Evolutionary conservation across 2,329 filamentous ascomycete species (phyloP), one percentile per base, ranked within the genome.

Genomic region (Diplodia scrobiculata): DNA sequence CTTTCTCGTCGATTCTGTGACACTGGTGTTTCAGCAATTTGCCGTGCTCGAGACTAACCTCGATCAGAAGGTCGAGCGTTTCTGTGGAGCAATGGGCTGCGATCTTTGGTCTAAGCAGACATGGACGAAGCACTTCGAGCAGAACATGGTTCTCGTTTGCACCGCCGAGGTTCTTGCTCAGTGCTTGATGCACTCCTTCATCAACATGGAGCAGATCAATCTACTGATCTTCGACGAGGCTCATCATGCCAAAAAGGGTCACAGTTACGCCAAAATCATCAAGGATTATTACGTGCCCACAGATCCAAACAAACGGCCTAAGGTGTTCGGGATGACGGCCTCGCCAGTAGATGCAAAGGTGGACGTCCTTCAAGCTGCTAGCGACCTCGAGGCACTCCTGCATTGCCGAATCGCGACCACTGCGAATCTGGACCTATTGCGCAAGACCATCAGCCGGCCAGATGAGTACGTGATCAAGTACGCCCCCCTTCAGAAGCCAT

Each of bases 211-310:
- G 19, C 86, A 90, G 71, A 92, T 98, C 76, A 98, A 94, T 72
- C 84, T 99, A 1, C 82, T 99, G 45, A 88, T 98, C 67, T 97
- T 99, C 70, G 95, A 99, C 72, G 95, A 99, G 77, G 95, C 93
- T 5, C 95, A 99, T 72, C 95, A 98, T 73, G 88, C 94, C 0
- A 99, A 99, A 78, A 96, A 94, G 75, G 90, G 92, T 62, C 95
- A 99, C 72, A 85, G 91, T 0, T 99, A 97, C 73, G 91, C 94
- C 21, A 85, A 9, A 32, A 95, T 99, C 67, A 91, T 99, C 78
- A 92, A 91, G 71, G 90, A 96, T 67, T 92, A 91, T 71, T 98
- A 97, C 73, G 69, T 86, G 1, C 77, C 83, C 2, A 80, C 83
- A 34, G 70, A 75, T 1, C 78, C 82, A 0, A 71, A 73, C 0